Base-by-base conservation (phyloP, 352 stramenopile species). In the Globisporangium solare region DNA sequence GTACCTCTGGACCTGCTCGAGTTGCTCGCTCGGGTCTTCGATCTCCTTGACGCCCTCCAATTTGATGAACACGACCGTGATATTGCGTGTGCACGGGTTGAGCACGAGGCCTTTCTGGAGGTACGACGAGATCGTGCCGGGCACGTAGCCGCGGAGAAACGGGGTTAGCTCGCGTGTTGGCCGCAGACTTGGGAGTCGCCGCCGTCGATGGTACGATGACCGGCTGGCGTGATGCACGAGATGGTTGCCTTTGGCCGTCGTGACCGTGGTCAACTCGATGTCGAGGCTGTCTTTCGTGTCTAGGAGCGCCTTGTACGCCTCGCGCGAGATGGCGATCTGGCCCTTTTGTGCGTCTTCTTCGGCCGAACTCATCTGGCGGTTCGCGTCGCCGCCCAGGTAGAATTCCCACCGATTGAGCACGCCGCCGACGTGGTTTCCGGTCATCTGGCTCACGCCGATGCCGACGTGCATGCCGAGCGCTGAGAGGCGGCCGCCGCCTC, bases 341-440 rank as follows among this genome's bases (percentile, higher is more conserved):
- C 83, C 86, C 47, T 83, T 88, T 35, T 67, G 59, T 0, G 86
- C 79, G 51, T 86, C 74, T 41, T 83, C 71, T 20, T 95, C 84
- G 0, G 84, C 79, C 31, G 67, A 57, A 40, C 79, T 89, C 76
- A 93, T 91, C 41, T 96, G 82, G 0, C 79, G 51, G 47, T 91
- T 93, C n/a, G 80, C 86, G 40, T 89, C 76, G 22, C 87, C 87
- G 13, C 79, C 86, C 14, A 95, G 52, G 51, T 94, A 94, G 54
- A 95, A 95, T 52, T 96, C 87, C 84, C 84, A 96, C 0, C 86
- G 76, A 45, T 93, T 81, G 6, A 90, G 57, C 12, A 94, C 69
- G 4, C 87, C 87, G 2, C 87, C 87, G 2, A 96, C 81, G 60
- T 94, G 83, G 51, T 92, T 91, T 1, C 77, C 79, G 0, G 83